phyloP scores from a whole-genome alignment of 371 early-diverging fungal genomes.

The Circinella minor region DNA sequence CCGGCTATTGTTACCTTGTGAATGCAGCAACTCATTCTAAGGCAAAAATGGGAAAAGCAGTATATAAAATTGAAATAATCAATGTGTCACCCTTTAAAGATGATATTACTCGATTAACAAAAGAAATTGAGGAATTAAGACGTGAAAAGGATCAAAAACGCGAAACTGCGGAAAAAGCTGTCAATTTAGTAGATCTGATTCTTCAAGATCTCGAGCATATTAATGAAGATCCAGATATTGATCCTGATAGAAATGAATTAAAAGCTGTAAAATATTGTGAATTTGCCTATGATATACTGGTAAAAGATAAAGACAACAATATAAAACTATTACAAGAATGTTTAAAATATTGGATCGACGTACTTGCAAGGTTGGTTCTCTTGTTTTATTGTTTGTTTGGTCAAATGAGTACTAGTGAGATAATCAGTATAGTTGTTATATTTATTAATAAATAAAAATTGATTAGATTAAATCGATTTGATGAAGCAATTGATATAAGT shows the following conservation, averaged over 20 bases:
- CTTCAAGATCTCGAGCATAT: slow-evolving; percentile 24
- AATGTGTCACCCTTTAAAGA: slow-evolving; percentile 20
- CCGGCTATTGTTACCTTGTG: too few species aligned
- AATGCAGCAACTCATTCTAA: not conserved
- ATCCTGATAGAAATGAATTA: not conserved
- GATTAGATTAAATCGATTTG: not conserved
- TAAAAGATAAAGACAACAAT: not conserved
- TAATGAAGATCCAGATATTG: not conserved
- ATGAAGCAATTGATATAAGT: not conserved
- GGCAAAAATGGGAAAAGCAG: slow-evolving; percentile 10
- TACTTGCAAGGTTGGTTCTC: not conserved
- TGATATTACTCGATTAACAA: slow-evolving; percentile 22
- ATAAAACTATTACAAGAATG: not conserved
- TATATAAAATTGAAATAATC: slow-evolving; percentile 35
- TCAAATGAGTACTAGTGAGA: too few species aligned
- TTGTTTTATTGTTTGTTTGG: too few species aligned
- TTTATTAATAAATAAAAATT: too few species aligned
- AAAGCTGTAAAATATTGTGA: not conserved
- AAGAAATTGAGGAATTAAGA: not conserved
- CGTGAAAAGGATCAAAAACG: not conserved
- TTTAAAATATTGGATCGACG: slow-evolving; percentile 3
- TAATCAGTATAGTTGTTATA: too few species aligned
- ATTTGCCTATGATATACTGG: not conserved
- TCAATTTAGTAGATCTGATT: slow-evolving; percentile 30
- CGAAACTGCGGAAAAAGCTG: slow-evolving; percentile 21